These are phyloP conservation scores for Fusarium solani-melongenae DNA, from an alignment of 2,329 filamentous ascomycete species.

Conservation along the genomic window DNA sequence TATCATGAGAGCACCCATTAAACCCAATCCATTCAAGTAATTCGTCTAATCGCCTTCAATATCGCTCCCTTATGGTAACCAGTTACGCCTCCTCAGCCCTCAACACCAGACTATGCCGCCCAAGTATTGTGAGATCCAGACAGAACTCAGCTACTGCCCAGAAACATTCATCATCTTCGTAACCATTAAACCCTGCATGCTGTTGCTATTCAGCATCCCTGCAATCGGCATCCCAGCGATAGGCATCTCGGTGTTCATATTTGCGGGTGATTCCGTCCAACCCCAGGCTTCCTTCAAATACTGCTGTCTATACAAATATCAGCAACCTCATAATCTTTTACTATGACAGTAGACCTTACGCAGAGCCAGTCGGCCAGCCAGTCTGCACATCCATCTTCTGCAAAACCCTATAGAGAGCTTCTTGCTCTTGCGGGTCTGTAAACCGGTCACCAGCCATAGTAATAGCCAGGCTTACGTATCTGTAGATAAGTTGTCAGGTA, in stretches of 20 bases:
- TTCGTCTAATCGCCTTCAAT: not conserved
- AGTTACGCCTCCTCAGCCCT: not conserved
- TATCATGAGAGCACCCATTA: not conserved
- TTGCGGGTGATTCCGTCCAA: slow-evolving; percentile 36
- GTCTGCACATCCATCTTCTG: slow-evolving; percentile 44
- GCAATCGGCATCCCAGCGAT: slow-evolving; percentile 36
- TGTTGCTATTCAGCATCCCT: not conserved
- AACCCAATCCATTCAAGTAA: not conserved
- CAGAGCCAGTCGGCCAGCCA: slow-evolving; percentile 44
- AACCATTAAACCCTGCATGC: slow-evolving; percentile 17
- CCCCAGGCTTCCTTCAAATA: slow-evolving; percentile 41
- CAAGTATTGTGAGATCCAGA: not conserved
- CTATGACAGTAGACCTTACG: slow-evolving; percentile 23
- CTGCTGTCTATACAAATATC: slow-evolving; percentile 25
- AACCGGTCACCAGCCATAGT: slow-evolving; percentile 54
- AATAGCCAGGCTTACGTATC: slow-evolving; percentile 44
- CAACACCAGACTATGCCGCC: not conserved
- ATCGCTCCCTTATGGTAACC: not conserved
- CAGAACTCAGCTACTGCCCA: not conserved
- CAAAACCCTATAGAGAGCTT: slow-evolving; percentile 51
- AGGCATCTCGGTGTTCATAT: slow-evolving; percentile 30
- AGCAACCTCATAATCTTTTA: not conserved
- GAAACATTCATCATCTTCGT: not conserved
- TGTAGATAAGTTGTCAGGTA: slow-evolving; percentile 9
- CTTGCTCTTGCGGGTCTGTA: slow-evolving; percentile 49